phyloP scores from a whole-genome alignment of 106 monocot genomes.

The Allium sativum region DNA sequence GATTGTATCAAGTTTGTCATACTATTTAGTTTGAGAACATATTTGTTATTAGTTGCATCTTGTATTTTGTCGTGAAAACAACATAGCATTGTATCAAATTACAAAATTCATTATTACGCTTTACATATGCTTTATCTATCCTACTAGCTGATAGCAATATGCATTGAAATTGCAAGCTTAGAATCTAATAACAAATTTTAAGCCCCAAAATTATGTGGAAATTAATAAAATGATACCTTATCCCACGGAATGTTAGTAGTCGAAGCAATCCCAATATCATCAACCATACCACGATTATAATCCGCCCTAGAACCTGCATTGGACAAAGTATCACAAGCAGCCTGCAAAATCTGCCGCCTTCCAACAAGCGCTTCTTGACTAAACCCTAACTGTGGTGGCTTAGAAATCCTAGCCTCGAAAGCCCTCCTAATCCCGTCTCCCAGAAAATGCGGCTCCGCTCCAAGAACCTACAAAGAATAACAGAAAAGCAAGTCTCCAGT shows the following conservation, averaged over 20 bases:
- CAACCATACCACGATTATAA: conserved; percentile 52
- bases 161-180: neutral
- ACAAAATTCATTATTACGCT: too few species aligned
- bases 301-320: conserved; percentile 34
- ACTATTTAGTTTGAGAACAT: too few species aligned
- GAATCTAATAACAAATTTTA: neutral
- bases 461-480: conserved; percentile 45
- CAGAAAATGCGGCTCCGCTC: conserved; percentile 83
- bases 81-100: too few species aligned
- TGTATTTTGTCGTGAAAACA: too few species aligned
- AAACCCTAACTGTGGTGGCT: conserved; percentile 57
- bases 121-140: neutral
- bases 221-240: conserved; percentile 28
- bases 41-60: too few species aligned
- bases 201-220: neutral
- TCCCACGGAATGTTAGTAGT: conserved; percentile 61
- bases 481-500: neutral
- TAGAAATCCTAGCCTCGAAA: conserved; percentile 60
- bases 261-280: conserved; percentile 38
- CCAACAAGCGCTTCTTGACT: conserved; percentile 72
- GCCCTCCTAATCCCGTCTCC: conserved; percentile 74
- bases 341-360: conserved; percentile 78
- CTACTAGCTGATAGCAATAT: neutral
- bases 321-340: conserved; percentile 58
- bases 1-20: too few species aligned